Conservation (phyloP, 805 yeast species). For the Candida gorgasii region DNA sequence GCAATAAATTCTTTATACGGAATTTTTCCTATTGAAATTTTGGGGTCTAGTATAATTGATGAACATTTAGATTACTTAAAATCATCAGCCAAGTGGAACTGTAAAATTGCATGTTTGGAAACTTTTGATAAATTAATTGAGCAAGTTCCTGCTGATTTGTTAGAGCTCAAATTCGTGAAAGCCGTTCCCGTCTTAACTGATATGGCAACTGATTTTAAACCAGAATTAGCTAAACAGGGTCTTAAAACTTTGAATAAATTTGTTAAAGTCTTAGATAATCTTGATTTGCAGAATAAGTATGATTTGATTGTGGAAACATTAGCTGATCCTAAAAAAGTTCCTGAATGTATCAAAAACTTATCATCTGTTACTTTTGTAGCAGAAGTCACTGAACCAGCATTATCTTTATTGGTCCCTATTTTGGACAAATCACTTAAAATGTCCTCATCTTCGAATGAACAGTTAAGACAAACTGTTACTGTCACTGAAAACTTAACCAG, state of each 20-base stretch:
- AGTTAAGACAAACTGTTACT: conserved; percentile 93
- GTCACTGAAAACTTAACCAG: conserved; percentile 95
- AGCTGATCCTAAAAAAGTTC: conserved; percentile 86
- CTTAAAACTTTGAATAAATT: conserved; percentile 65
- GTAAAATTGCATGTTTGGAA: conserved; percentile 78
- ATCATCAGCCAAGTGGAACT: conserved; percentile 91
- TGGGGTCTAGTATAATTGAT: conserved; percentile 68
- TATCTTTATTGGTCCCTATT: conserved; percentile 88
- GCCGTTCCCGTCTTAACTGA: conserved; percentile 86
- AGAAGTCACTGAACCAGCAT: conserved; percentile 95
- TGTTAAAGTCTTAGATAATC: conserved; percentile 84
- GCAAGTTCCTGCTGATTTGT: conserved; percentile 79
- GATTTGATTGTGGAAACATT: conserved; percentile 82
- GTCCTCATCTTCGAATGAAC: conserved; percentile 91
- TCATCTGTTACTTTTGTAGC: conserved; percentile 97
- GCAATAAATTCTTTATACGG: conserved; percentile 72
- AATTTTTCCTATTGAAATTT: conserved; percentile 73
- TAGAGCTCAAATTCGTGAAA: conserved; percentile 76
- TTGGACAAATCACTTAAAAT: conserved; percentile 84
- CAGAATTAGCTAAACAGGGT: conserved; percentile 89
- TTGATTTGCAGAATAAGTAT: conserved; percentile 85
- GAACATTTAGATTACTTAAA: conserved; percentile 61
- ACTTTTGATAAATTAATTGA: conserved; percentile 71
- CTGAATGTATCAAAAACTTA: conserved; percentile 83
- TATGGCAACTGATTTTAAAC: conserved; percentile 92